Evolutionary conservation across 768 basidiomycete species (phyloP), one percentile per base, ranked within the genome.

Genomic region (Suillus spraguei): DNA sequence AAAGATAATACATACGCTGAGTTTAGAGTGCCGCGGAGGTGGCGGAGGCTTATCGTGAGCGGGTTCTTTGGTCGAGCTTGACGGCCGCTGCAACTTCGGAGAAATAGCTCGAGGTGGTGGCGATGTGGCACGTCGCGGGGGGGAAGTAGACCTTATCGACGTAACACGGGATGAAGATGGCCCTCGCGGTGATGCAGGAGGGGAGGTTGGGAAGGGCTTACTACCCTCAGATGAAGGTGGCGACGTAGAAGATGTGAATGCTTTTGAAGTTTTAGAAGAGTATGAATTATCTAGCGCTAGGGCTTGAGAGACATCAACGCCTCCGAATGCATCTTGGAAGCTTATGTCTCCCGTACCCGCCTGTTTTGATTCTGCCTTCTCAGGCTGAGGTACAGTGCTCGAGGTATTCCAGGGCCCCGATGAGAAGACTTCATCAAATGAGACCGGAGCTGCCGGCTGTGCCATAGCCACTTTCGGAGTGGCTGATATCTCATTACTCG

Each of bases 11-110:
- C 90, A 79, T 77, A 93, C 92, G 67, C 90, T 94, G 60, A 92
- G 78, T 72, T 91, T 91, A 35, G 91, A 91, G 67, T 86, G 85
- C 64, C 87, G 83, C 56, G 82, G 74, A 2, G 79, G 68, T n/a
- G 84, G 74, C 24, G 80, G 68, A 16, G 88, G 85, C 70, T 87
- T 87, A 63, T 87, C 86, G 10, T 83, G 81, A 3, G 73, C 76
- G 14, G 52, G 61, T 59, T 87, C 86, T 64, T 86, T 87, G 8
- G 66, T 64, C 1, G 86, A 85, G 0, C 87, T 88, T 9, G 86
- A 86, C 8, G 82, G 76, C 32, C 89, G 85, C 42, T 71, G 77
- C 22, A 80, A 77, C 70, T 83, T 87, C 0, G 91, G 87, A 28
- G 89, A 81, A 24, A 74, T 65, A 28, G 79, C 70, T 13, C 86